Percentiles rank a stretch among this genome's conserved stretches.
These are phyloP conservation scores for Podosphaera fusca DNA, from an alignment of 2,329 filamentous ascomycete species.

Conservation along the genomic window DNA sequence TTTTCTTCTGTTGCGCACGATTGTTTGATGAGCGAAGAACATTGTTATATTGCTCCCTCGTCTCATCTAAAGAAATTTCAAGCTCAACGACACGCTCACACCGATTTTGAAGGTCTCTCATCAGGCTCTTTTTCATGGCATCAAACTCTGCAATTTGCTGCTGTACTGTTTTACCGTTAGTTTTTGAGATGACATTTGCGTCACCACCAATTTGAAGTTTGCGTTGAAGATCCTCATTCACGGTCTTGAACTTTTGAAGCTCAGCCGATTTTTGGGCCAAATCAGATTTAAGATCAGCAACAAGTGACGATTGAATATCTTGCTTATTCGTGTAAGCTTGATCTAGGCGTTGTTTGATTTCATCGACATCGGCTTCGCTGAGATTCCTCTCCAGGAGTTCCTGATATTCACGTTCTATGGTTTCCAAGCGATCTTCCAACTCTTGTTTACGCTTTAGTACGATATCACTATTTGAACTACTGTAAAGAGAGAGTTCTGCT, in stretches of 20 bases:
- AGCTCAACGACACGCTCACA: conserved; percentile 96
- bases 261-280: conserved; percentile 59
- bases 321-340: conserved; percentile 56
- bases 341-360: conserved; percentile 59
- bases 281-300: conserved; percentile 56
- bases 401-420: conserved; percentile 65
- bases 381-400: conserved; percentile 60
- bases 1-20: conserved; percentile 98
- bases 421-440: conserved; percentile 51
- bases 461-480: conserved; percentile 37
- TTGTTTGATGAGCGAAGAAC: conserved; percentile 93
- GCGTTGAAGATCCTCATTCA: conserved; percentile 60
- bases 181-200: conserved; percentile 33
- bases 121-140: conserved; percentile 98
- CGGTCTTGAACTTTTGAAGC: conserved; percentile 54
- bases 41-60: conserved; percentile 96
- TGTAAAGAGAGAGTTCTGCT: conserved; percentile 67
- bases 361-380: conserved; percentile 53
- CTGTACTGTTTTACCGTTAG: conserved; percentile 76
- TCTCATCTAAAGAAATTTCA: conserved; percentile 92
- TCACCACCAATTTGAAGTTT: conserved; percentile 41
- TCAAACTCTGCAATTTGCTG: conserved; percentile 98
- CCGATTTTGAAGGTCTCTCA: conserved; percentile 94
- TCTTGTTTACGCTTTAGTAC: conserved; percentile 48
- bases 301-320: conserved; percentile 47